Evolutionary conservation across 163 green algal species (phyloP).

Genomic region (Chlamydomonas reinhardtii): DNA sequence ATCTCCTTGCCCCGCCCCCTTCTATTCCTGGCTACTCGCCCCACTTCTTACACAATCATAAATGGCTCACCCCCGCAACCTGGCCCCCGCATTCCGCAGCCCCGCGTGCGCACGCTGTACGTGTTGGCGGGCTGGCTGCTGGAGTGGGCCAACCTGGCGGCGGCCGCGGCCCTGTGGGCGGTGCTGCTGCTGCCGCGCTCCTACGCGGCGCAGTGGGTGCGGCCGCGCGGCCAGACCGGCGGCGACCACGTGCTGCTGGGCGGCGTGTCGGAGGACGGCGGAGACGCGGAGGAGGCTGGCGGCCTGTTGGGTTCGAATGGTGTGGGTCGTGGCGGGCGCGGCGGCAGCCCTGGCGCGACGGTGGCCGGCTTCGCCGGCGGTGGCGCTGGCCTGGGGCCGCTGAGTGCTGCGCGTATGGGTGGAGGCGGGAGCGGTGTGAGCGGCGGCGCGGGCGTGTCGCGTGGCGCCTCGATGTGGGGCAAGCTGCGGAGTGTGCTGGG

Average conservation of each 20-base stretch:
- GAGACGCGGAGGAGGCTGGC: background rate
- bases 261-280: background rate
- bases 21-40: too few relatives aligned
- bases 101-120: slow-evolving; percentile 18
- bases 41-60: too few relatives aligned
- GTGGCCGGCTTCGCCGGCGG: too few relatives aligned
- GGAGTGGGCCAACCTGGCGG: slow-evolving; percentile 46
- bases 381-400: too few relatives aligned
- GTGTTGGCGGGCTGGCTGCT: slow-evolving; percentile 19
- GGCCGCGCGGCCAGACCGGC: background rate
- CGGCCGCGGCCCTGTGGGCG: slow-evolving; percentile 23
- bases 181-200: slow-evolving; percentile 15
- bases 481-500: background rate
- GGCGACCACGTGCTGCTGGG: background rate
- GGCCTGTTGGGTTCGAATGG: background rate
- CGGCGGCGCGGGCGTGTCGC: too few relatives aligned
- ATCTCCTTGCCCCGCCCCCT: too few relatives aligned
- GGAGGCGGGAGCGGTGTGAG: too few relatives aligned
- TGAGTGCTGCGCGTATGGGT: too few relatives aligned
- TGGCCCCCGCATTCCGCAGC: background rate
- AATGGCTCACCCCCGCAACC: too few relatives aligned
- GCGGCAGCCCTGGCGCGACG: too few relatives aligned
- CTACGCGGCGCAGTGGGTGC: background rate
- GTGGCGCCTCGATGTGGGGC: background rate
- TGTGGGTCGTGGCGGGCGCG: too few relatives aligned